Base-by-base conservation (phyloP, 2,329 filamentous ascomycete genomes). In the Podosphaera fusca region DNA sequence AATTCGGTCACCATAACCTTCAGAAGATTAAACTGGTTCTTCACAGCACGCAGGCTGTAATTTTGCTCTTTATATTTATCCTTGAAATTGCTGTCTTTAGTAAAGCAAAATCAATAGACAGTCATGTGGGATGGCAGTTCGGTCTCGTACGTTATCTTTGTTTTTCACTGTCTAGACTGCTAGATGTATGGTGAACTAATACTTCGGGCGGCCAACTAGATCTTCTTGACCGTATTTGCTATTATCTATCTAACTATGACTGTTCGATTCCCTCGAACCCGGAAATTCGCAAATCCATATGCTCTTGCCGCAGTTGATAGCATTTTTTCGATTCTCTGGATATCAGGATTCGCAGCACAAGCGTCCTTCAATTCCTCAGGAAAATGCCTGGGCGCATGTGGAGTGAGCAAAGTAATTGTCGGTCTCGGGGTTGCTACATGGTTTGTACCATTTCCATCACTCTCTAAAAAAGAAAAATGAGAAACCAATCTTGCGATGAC, bases 211-310 rank as follows among this genome's bases (percentile, higher is more conserved):
- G 21, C 21, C 1, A 21, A 14, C 34, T 35, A 84, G 81, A 82
- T 78, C 68, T 83, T 84, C 70, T 69, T 84, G 36, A 75, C 76
- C 14, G 71, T 82, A 52, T 79, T 79, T 0, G 78, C 78, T 50
- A 80, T 80, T 71, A 73, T 84, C 59, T 85, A 79, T 69, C 72
- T 83, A 54, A 73, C 77, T 62, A 78, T 82, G 74, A 76, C 79
- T 2, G 80, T 80, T 47, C 74, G 80, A 56, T 84, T 78, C 66
- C 73, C 74, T 53, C 75, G 80, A 60, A 81, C 81, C 3, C 74
- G 77, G 57, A 77, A 73, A 60, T 72, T 80, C 56, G 81, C 80
- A 55, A 72, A 82, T 58, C 78, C 80, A 2, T 75, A 79, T 61
- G 80, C 73, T 59, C 79, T 84, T 73, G 69, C 79, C 31, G 70